Conservation (phyloP, 805 yeast genomes). For the Myxozyma nipponensis region DNA sequence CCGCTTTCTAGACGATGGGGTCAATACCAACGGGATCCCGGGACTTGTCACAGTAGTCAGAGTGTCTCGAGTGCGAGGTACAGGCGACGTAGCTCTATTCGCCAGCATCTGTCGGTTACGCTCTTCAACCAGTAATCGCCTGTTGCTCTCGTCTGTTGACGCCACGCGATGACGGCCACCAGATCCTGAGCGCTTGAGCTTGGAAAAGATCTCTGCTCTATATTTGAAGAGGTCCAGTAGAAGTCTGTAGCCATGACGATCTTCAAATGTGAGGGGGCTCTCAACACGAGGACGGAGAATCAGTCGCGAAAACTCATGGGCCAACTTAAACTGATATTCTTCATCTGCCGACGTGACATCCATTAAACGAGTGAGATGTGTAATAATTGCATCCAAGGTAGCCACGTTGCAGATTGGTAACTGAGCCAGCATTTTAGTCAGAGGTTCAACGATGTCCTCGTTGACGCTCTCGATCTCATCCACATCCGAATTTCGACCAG, state of each 20-base stretch:
- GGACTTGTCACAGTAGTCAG: constrained; percentile 3
- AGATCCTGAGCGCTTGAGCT: constrained; percentile 2
- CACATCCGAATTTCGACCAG: constrained; percentile 43
- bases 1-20: constrained; percentile 9
- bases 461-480: constrained; percentile 23
- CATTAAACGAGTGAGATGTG: constrained; percentile 67
- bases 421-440: constrained; percentile 58
- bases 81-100: constrained; percentile 9
- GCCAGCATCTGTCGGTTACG: constrained; percentile 9
- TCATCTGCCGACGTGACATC: constrained; percentile 43
- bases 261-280: constrained; percentile 49
- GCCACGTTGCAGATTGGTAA: constrained; percentile 70
- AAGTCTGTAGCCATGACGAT: constrained; percentile 55
- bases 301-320: constrained; percentile 59
- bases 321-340: constrained; percentile 41
- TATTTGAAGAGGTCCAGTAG: constrained; percentile 58
- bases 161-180: background rate
- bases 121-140: constrained; percentile 11
- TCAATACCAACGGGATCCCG: constrained; percentile 6
- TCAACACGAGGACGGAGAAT: constrained; percentile 53
- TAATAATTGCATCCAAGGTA: constrained; percentile 72
- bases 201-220: constrained; percentile 55
- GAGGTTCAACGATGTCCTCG: constrained; percentile 9
- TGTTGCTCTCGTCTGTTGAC: constrained; percentile 7
- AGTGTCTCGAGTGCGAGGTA: background rate